Base-by-base conservation (phyloP, 2,329 filamentous ascomycete species). In the Gaeumannomyces tritici region DNA sequence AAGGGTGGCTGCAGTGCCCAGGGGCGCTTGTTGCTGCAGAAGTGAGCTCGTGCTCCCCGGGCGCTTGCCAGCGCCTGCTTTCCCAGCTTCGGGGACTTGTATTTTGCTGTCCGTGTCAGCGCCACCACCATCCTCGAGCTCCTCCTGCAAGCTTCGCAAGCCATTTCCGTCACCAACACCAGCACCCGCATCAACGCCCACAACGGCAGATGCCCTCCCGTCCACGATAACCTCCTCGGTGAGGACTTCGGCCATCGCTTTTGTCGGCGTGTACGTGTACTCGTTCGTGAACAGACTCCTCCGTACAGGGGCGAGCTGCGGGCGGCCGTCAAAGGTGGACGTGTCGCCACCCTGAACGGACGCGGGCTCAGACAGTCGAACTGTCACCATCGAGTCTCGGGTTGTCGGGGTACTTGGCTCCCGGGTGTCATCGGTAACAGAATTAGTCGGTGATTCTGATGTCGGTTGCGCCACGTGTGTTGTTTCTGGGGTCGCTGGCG, bases 341-440 rank as follows among this genome's bases (percentile, higher is more conserved):
- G 72, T 73, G 60, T 73, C 69, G 29, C 73, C 63, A 1, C 66
- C 68, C 33, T 74, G 66, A 13, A 66, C 64, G 1, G 78, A 68
- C 21, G 29, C 24, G 61, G 76, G 73, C 67, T 87, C 85, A 3
- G 86, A 88, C 57, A 89, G 77, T 55, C 85, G 80, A 24, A 89
- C 85, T 3, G 86, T 89, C 27, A 89, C 84, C 78, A 89, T 86
- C 0, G 86, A 89, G 72, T 88, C 85, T 66, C 78, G 76, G 9
- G 73, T 71, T 6, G 3, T 59, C 29, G 51, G 31, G 26, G 54
- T 63, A 21, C 24, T 58, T 51, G 35, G 42, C n/a, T 51, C 42
- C 6, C 21, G 42, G 5, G 21, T 9, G 12, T 51, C 42, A 9
- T 51, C 42, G 21, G 42, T 21, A 42, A 42, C 35, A 18, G 13